These are phyloP conservation scores for Salix exigua DNA, from an alignment of 345 rosid genomes.

Conservation along the genomic window DNA sequence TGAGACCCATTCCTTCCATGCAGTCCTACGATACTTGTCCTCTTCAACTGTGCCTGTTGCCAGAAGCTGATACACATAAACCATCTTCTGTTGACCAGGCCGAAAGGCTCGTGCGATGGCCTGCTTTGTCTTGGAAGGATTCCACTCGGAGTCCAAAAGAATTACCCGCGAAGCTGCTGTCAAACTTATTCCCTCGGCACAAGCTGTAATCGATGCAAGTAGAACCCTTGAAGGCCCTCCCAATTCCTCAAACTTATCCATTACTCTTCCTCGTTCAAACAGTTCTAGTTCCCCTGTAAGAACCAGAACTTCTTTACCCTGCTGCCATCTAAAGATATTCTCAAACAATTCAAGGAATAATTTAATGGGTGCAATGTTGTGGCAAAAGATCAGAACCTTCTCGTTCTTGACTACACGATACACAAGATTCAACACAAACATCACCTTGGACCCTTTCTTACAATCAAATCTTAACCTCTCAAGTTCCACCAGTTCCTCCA, in stretches of 20 bases:
- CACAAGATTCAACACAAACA: slow-evolving; percentile 85
- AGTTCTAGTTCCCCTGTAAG: slow-evolving; percentile 86
- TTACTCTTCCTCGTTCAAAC: slow-evolving; percentile 78
- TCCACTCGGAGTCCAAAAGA: slow-evolving; percentile 79
- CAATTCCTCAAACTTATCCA: slow-evolving; percentile 78
- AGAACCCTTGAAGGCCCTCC: slow-evolving; percentile 56
- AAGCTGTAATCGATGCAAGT: slow-evolving; percentile 86
- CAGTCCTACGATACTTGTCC: slow-evolving; percentile 82
- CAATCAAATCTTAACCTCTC: slow-evolving; percentile 55
- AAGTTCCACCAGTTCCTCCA: slow-evolving; percentile 44
- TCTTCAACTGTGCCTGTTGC: slow-evolving; percentile 79
- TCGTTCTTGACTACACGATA: slow-evolving; percentile 64
- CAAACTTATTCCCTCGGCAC: slow-evolving; percentile 92
- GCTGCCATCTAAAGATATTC: slow-evolving; percentile 61
- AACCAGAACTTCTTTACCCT: slow-evolving; percentile 68
- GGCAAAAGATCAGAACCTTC: slow-evolving; percentile 82
- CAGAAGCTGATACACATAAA: slow-evolving; percentile 84
- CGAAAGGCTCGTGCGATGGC: slow-evolving; percentile 90
- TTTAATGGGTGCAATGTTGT: slow-evolving; percentile 82
- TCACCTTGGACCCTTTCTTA: slow-evolving; percentile 78
- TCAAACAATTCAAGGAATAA: slow-evolving; percentile 66
- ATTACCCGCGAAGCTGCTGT: slow-evolving; percentile 96
- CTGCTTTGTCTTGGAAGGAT: slow-evolving; percentile 93
- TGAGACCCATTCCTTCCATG: slow-evolving; percentile 98
- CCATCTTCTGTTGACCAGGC: slow-evolving; percentile 88